Base-by-base conservation (phyloP, 805 yeast genomes). In the Wickerhamiella brachini region DNA sequence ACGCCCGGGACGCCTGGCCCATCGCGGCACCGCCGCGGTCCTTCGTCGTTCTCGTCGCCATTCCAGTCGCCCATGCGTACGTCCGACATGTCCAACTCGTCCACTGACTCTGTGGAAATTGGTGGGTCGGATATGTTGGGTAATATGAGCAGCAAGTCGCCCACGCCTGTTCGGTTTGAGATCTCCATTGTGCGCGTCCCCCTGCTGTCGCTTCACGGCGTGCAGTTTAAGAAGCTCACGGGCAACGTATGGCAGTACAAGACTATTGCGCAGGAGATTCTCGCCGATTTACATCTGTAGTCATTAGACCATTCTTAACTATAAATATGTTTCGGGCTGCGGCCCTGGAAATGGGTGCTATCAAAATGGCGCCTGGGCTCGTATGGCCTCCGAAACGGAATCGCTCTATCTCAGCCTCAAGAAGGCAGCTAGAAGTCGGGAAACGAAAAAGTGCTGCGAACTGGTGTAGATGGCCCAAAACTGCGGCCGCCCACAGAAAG, bases 221-320 rank as follows among this genome's bases (percentile, higher is more conserved):
- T 89, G 47, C 97, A 90, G 65, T 88, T 89, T 71, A 90, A 90
- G 73, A 89, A 89, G 65, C 75, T 89, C 29, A 76, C 85, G 52
- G 97, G 97, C 61, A 88, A 90, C 65, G 86, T 95, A 1, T 89
- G 97, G 97, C 78, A 83, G 69, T 89, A 89, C 69, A 89, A 90
- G 71, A 81, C 88, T 9, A 72, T 89, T 62, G 97, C 97, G 1
- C 81, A 90, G 50, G 86, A 81, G 64, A 83, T 89, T 48, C 75
- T 89, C 66, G 74, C 75, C 53, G 84, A 83, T 57, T 72, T 85
- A 64, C 80, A 82, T 55, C 69, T 85, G 56, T 84, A 64, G 3
- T 26, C 41, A 45, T 29, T 29, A 29, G 34, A 7, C 29, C 8
- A 42, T 21, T 42, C 6, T 15, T 42, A 5, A 15, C 26, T 8